A percentile compares a stretch with the other conserved stretches of the same genome.
Conservation (phyloP, 352 stramenopile genomes). For the Globisporangium apiculatum region DNA sequence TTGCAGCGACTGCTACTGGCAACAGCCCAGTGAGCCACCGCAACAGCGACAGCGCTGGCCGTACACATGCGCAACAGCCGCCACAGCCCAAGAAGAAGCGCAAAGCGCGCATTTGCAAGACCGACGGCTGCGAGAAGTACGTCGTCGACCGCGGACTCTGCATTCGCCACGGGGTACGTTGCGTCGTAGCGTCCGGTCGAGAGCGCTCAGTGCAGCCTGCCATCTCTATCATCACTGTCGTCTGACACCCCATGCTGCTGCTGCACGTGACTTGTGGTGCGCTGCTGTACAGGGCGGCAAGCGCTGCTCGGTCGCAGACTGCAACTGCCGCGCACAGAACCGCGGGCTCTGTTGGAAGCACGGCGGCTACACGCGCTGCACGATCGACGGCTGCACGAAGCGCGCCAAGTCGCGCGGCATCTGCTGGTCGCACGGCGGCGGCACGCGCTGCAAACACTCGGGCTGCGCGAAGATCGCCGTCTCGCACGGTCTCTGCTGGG, state of each 20-base stretch:
- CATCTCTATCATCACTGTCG: too few species aligned
- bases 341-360: constrained; percentile 35
- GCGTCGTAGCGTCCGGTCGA: neutral
- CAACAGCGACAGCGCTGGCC: constrained; percentile 2
- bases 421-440: constrained; percentile 26
- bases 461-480: constrained; percentile 51
- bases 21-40: neutral
- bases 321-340: constrained; percentile 32
- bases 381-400: constrained; percentile 41
- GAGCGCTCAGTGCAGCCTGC: too few species aligned
- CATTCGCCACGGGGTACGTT: constrained; percentile 32
- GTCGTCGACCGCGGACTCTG: constrained; percentile 37
- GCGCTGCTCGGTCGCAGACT: constrained; percentile 29
- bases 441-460: constrained; percentile 38
- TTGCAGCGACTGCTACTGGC: neutral
- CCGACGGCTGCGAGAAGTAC: constrained; percentile 36
- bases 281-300: constrained; percentile 23
- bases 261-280: neutral
- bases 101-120: constrained; percentile 31
- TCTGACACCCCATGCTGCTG: too few species aligned
- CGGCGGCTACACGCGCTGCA: constrained; percentile 46
- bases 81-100: constrained; percentile 29
- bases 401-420: constrained; percentile 23
- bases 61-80: neutral
- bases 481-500: constrained; percentile 44